These are phyloP conservation scores for Hyaloperonospora brassicae DNA, from an alignment of 352 stramenopile species.

Conservation along the genomic window DNA sequence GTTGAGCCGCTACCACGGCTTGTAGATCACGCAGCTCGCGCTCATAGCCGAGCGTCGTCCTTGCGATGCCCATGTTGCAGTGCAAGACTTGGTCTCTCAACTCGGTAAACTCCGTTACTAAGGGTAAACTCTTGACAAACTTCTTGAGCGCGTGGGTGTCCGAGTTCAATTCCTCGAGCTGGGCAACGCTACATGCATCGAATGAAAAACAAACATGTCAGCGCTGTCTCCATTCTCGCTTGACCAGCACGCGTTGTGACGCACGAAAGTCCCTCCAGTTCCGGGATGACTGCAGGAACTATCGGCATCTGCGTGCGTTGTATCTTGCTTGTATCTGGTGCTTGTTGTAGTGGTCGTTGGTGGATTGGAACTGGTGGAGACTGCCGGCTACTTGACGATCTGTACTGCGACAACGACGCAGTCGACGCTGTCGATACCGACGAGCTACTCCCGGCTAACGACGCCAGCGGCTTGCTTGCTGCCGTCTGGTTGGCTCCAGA, in stretches of 20 bases:
- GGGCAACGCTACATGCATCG: conserved; percentile 23
- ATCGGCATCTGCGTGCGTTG: conserved; percentile 67
- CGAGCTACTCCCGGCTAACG: conserved; percentile 18
- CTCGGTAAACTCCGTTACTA: conserved; percentile 61
- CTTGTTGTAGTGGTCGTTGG: conserved; percentile 27
- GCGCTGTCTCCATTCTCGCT: background rate
- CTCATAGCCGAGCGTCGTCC: conserved; percentile 60
- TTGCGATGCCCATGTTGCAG: conserved; percentile 69
- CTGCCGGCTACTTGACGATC: conserved; percentile 15
- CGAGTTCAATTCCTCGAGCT: conserved; percentile 56
- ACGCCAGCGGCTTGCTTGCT: conserved; percentile 18
- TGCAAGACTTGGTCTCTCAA: conserved; percentile 67
- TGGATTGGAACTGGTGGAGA: conserved; percentile 26
- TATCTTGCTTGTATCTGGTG: conserved; percentile 27
- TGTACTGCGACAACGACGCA: conserved; percentile 17
- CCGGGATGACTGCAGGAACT: conserved; percentile 63
- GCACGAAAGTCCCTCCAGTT: conserved; percentile 75
- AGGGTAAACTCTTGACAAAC: conserved; percentile 52
- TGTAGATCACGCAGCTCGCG: conserved; percentile 42
- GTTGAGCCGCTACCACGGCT: conserved; percentile 40
- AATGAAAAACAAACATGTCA: conserved; percentile 5
- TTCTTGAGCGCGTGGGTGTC: conserved; percentile 57
- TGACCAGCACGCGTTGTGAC: background rate
- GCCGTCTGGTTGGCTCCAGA: conserved; percentile 10
- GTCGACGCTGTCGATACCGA: background rate